These are phyloP conservation scores for Noccaea bulbosa DNA, from an alignment of 345 rosid species.

Conservation along the genomic window DNA sequence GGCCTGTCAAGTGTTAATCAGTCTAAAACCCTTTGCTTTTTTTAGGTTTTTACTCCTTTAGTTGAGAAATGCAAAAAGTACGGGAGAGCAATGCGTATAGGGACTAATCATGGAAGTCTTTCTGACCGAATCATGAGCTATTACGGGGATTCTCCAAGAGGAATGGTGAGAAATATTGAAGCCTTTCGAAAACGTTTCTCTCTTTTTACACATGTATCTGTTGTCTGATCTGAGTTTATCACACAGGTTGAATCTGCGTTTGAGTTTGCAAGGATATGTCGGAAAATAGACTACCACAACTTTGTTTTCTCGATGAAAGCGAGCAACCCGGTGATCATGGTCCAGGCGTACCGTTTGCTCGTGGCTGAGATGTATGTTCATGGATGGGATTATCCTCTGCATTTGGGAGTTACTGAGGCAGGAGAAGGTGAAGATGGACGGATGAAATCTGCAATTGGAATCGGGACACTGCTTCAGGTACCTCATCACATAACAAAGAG, in stretches of 20 bases:
- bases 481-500: slow-evolving; percentile 6
- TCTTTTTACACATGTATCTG: slow-evolving; percentile 26
- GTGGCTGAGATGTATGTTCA: slow-evolving; percentile 95
- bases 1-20: slow-evolving; percentile 1
- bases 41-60: slow-evolving; percentile 88
- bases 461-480: slow-evolving; percentile 97
- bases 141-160: slow-evolving; percentile 97
- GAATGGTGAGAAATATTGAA: slow-evolving; percentile 66
- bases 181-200: slow-evolving; percentile 30
- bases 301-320: slow-evolving; percentile 99
- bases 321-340: slow-evolving; percentile 98
- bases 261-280: slow-evolving; percentile 96
- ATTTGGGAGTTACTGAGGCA: slow-evolving; percentile 98
- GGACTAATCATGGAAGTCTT: slow-evolving; percentile 99
- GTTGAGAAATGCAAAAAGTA: slow-evolving; percentile 98
- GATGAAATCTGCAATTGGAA: slow-evolving; percentile 98
- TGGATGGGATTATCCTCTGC: slow-evolving; percentile 98
- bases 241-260: slow-evolving; percentile 97
- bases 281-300: slow-evolving; percentile 91
- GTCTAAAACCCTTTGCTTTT: not conserved
- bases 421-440: slow-evolving; percentile 99
- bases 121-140: slow-evolving; percentile 99
- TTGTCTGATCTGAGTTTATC: slow-evolving; percentile 37
- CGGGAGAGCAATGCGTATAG: slow-evolving; percentile 98
- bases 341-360: slow-evolving; percentile 94